phyloP scores from a whole-genome alignment of 2,329 filamentous ascomycete genomes.

The Podosphaera xanthii region DNA sequence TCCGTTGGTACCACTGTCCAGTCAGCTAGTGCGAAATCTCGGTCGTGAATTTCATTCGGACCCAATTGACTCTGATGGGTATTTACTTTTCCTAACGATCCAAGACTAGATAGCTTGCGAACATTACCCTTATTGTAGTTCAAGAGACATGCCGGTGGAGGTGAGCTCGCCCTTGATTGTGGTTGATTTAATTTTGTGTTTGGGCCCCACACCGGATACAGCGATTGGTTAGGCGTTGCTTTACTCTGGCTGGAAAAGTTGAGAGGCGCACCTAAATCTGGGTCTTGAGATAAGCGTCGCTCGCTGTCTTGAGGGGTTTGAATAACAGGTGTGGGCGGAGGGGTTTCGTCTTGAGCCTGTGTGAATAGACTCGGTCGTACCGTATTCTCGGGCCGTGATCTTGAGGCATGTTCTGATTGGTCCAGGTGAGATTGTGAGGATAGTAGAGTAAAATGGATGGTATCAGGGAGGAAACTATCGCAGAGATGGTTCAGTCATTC shows the following conservation, averaged over 20 bases:
- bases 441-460: slow-evolving; percentile 61
- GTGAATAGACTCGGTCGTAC: slow-evolving; percentile 21
- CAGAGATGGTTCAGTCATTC: not conserved
- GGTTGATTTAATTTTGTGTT: slow-evolving; percentile 33
- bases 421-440: slow-evolving; percentile 21
- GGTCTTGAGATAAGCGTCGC: slow-evolving; percentile 33
- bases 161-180: slow-evolving; percentile 46
- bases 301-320: slow-evolving; percentile 21
- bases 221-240: slow-evolving; percentile 46
- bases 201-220: slow-evolving; percentile 53
- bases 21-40: slow-evolving; percentile 50
- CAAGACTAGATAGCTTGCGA: slow-evolving; percentile 29
- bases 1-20: slow-evolving; percentile 72
- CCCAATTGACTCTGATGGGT: slow-evolving; percentile 29
- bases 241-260: slow-evolving; percentile 26
- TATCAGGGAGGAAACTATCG: slow-evolving; percentile 70
- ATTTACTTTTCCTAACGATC: slow-evolving; percentile 25
- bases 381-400: slow-evolving; percentile 29
- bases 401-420: slow-evolving; percentile 9
- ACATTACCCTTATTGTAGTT: slow-evolving; percentile 30
- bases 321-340: slow-evolving; percentile 16
- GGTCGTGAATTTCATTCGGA: slow-evolving; percentile 41
- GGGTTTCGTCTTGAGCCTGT: slow-evolving; percentile 13
- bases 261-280: slow-evolving; percentile 26
- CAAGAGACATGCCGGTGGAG: slow-evolving; percentile 54